Base-by-base conservation (phyloP, 2,329 filamentous ascomycete genomes). In the Colletotrichum simmondsii region DNA sequence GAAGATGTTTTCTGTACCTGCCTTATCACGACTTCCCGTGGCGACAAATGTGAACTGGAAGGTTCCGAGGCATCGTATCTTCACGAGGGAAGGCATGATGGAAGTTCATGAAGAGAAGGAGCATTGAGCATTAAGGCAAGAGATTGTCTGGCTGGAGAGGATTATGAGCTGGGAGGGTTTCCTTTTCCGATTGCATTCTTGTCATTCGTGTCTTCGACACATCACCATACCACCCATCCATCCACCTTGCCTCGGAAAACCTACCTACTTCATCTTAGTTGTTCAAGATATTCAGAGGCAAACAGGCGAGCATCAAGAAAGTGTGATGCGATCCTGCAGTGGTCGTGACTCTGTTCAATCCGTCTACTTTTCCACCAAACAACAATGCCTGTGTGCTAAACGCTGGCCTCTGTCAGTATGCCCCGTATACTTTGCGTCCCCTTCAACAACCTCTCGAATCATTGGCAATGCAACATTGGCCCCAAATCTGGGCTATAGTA, bases 401-500 rank as follows among this genome's bases (percentile, higher is more conserved):
- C 19, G 42, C 42, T 49, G 42, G 42, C 42, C 42, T 49, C 42
- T 49, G 19, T 10, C 6, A 7, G 42, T 22, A n/a, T 49, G 42
- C 42, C 42, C 42, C 42, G 8, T 49, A 22, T 22, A 49, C 42
- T 28, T 35, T 35, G n/a, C 37, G 32, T 58, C 53, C 28, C 60
- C n/a, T 56, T 58, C 53, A 37, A 22, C 42, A 49, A 60, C 22
- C 26, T 64, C 60, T 54, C 24, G 42, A 67, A 59, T 63, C 42
- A 59, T 65, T 72, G 65, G 35, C 65, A 65, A 64, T 72, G 65
- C 65, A 61, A 72, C 65, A 64, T 54, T 64, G 59, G 59, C 70
- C 70, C 69, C 59, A 64, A 69, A 56, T 32, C 16, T 12, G 42
- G 42, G 42, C 19, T 49, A 11, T 19, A 42, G 14, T n/a, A 56